Conservation (phyloP, 148 eudicot genomes). For the Linanthus parryae region DNA sequence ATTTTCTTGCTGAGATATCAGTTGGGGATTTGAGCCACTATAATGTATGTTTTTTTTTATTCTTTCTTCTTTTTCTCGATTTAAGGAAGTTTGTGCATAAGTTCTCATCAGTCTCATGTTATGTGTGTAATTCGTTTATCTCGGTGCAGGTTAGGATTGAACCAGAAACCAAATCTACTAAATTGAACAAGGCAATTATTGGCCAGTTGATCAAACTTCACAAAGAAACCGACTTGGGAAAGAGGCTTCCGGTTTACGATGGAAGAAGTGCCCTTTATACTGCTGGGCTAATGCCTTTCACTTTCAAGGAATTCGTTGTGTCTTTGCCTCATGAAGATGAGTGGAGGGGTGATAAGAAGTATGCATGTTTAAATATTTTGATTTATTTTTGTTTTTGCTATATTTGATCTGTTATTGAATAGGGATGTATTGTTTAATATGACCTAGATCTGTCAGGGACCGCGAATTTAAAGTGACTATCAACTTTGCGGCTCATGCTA, state of each 20-base stretch:
- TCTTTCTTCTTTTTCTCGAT: neutral
- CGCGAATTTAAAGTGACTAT: constrained; percentile 48
- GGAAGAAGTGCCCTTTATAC: constrained; percentile 54
- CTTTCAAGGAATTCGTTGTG: constrained; percentile 38
- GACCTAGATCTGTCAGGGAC: constrained; percentile 22
- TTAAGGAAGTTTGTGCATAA: neutral
- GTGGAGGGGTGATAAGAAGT: constrained; percentile 36
- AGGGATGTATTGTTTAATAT: neutral
- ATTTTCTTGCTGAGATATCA: constrained; percentile 52
- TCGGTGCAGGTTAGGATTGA: constrained; percentile 44
- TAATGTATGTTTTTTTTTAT: constrained; percentile 32
- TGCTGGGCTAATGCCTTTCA: constrained; percentile 56
- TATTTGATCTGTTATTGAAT: neutral
- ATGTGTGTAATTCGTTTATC: neutral
- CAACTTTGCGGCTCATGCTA: constrained; percentile 51
- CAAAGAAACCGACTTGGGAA: constrained; percentile 50
- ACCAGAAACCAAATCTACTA: constrained; percentile 50
- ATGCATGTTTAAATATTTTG: constrained; percentile 6
- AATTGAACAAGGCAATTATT: constrained; percentile 53
- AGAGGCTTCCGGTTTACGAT: constrained; percentile 60
- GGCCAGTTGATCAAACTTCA: constrained; percentile 49
- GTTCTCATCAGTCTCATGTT: neutral
- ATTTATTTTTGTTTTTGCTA: neutral
- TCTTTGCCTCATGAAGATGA: constrained; percentile 38
- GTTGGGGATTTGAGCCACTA: constrained; percentile 51